These are phyloP conservation scores for Pisolithus orientalis DNA, from an alignment of 768 basidiomycete species.

Conservation along the genomic window DNA sequence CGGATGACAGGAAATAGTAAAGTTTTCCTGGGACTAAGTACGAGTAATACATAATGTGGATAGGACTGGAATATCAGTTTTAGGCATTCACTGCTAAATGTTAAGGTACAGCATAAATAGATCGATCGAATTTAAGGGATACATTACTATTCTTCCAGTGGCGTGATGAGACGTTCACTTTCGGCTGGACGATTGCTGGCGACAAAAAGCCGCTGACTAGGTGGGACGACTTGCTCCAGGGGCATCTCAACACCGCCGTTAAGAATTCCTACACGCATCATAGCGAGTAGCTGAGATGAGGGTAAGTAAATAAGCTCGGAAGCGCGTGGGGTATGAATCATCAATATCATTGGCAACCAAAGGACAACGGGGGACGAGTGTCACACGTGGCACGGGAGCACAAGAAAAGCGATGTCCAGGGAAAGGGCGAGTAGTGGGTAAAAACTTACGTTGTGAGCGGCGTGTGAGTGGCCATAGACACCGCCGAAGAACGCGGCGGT, in stretches of 20 bases:
- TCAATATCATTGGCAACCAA: background rate
- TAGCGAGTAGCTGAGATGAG: conserved; percentile 49
- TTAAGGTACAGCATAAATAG: no score
- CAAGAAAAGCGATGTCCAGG: no score
- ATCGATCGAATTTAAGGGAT: no score
- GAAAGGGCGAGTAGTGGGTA: background rate
- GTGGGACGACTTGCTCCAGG: conserved; percentile 38
- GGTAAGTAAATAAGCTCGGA: background rate
- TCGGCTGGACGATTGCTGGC: conserved; percentile 5
- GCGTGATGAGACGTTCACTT: background rate
- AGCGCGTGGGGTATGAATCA: background rate
- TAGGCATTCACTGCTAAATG: no score
- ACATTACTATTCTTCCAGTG: background rate
- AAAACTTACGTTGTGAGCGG: conserved; percentile 64
- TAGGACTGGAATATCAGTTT: no score
- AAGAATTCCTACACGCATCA: conserved; percentile 71
- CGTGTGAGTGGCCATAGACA: conserved; percentile 75
- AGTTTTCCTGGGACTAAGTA: no score
- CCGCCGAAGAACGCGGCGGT: conserved; percentile 86
- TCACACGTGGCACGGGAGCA: background rate
- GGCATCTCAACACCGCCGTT: conserved; percentile 56
- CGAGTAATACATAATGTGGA: no score
- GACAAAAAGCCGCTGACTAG: conserved; percentile 36
- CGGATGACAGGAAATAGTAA: no score
- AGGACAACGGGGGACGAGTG: background rate